Base-by-base conservation (phyloP, 2,329 filamentous ascomycete genomes). In the Botryotinia calthae region DNA sequence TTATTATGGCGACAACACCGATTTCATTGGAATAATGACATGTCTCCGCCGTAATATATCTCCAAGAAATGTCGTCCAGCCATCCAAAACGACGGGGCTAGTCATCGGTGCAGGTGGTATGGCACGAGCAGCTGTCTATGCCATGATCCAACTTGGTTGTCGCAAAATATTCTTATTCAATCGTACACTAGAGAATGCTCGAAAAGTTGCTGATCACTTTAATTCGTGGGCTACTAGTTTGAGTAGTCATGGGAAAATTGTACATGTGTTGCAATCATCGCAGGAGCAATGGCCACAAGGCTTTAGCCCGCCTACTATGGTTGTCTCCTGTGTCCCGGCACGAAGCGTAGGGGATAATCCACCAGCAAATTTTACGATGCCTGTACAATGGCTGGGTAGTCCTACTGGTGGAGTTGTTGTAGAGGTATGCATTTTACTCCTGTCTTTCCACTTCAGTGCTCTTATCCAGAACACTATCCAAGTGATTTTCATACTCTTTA, bases 11-110 rank as follows among this genome's bases (percentile, higher is more conserved):
- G 91, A 94, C 73, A 95, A 95, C 74, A 94, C 92, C 0, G 92
- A 95, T 80, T 95, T 92, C 90, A 91, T 94, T 48, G 92, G 92
- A 8, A 92, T 95, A 59, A 85, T 90, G 70, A 91, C 90, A 4
- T 94, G 91, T 78, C 87, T 95, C 59, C 87, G 90, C 9, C 86
- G 91, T 46, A 91, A 91, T 2, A 84, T 94, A 2, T 94, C 92
- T 0, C 92, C 92, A 0, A 90, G 91, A 5, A 91, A 91, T 74
- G 88, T 87, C 2, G 86, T 91, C 0, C 85, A 88, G 4, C 84
- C 87, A 31, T 81, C 79, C 3, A 80, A 79, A 67, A 81, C 80
- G 8, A 80, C 80, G 2, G 89, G 86, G 0, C 82, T 91, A 22
- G 85, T 91, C 34, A 86, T 91, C 44, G 90, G 90, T 42, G 89